phyloP scores from a whole-genome alignment of 2,329 filamentous ascomycete species.

The Fusarium sacchari region DNA sequence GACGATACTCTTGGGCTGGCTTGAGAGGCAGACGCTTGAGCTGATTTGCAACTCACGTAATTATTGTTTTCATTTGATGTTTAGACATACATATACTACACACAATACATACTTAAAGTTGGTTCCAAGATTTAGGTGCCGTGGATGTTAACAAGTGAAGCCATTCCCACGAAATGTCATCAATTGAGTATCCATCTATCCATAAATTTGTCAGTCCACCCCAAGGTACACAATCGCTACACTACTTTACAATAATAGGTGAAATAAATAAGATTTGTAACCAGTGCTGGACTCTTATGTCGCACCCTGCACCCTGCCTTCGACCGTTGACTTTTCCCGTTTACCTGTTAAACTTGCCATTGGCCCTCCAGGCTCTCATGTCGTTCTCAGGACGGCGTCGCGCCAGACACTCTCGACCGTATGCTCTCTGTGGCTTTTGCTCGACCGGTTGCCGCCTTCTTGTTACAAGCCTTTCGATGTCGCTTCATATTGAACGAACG shows the following conservation, averaged over 20 bases:
- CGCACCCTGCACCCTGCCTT: fast-evolving
- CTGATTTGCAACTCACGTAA: fast-evolving
- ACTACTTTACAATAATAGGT: no score
- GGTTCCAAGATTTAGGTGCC: not conserved
- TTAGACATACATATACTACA: no score
- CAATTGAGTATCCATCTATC: not conserved
- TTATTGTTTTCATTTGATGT: not conserved
- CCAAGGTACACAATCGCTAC: not conserved
- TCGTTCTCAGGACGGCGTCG: fast-evolving
- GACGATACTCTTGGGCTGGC: fast-evolving
- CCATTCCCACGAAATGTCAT: not conserved
- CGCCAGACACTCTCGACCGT: fast-evolving
- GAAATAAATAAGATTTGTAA: no score
- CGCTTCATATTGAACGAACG: not conserved
- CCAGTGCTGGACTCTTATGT: not conserved
- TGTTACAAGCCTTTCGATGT: fast-evolving
- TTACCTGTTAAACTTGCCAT: fast-evolving
- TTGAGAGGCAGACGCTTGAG: fast-evolving
- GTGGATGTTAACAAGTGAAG: not conserved
- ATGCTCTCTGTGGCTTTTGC: fast-evolving
- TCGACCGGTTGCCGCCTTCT: fast-evolving
- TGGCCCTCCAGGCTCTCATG: fast-evolving
- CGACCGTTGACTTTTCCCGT: fast-evolving
- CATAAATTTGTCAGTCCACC: not conserved
- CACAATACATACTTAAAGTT: not conserved